Evolutionary conservation across 2,329 filamentous ascomycete genomes (phyloP), one percentile per base, ranked within the genome.

Genomic region (Penicillium sp.): DNA sequence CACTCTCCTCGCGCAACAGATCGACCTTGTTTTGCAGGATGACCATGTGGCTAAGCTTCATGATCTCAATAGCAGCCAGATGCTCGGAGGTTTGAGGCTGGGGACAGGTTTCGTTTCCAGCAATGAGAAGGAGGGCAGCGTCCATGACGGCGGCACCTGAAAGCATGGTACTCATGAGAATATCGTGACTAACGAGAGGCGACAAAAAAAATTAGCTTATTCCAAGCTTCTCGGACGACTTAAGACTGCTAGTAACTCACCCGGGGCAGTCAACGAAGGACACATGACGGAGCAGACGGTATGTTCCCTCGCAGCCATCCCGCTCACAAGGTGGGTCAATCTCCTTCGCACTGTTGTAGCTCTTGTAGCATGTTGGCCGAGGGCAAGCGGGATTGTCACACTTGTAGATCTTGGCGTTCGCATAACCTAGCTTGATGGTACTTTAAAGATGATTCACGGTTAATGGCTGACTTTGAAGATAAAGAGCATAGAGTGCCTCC

Each of bases 81-180:
- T 99, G 95, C 83, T 99, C 95, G 26, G 94, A 97, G 19, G 95
- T 99, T 82, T 99, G 95, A 54, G 95, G 95, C 80, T 99, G 95
- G 37, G 95, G 95, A 83, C 95, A 98, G 55, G 92, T 89, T 89
- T 99, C 95, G 83, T 99, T 99, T 78, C 95, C 95, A 64, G 95
- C 95, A 76, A 99, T 97, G 57, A 99, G 85, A 58, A 99, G 87
- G 62, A 99, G 87, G 19, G 95, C 95, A 67, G 95, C 95, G 81
- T 99, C 95, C 95, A 99, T 99, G 86, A 99, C 95, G 67, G 95
- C 95, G 72, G 95, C 95, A 75, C 95, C 95, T 75, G 95, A 99
- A 85, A 99, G 89, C 95, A 99, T 99, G 73, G 95, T 99, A 82
- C 94, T 98, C 95, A 99, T 99, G 79, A 99, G 93, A 93, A 99